Evolutionary conservation across 2,329 filamentous ascomycete species (phyloP), one percentile per base, ranked within the genome.

Genomic region (Hypoxylon sp.): DNA sequence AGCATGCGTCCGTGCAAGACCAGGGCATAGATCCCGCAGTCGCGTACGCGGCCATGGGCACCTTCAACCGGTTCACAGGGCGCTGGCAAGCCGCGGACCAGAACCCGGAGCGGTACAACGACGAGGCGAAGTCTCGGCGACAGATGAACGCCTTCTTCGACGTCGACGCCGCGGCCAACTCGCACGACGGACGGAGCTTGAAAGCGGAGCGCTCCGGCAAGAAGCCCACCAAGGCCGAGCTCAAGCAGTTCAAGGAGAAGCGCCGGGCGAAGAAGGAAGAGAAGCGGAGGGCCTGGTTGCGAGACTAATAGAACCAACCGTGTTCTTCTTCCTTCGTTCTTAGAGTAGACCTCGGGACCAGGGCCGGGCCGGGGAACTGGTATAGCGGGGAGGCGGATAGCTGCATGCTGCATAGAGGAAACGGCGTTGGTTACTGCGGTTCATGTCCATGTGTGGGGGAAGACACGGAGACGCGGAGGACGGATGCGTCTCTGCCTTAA

Each of bases 61-160:
- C 88, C n/a, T 98, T 98, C 85, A 98, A 98, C 78, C 90, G 93
- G 62, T 95, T 94, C 81, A 97, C 93, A 0, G 94, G 94, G 48
- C 87, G 90, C 71, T 97, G 93, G 82, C 94, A 98, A 81, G 82
- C 85, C 17, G 83, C 83, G 2, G 86, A 88, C 10, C 83, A 90
- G 69, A 90, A 87, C 2, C 89, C 93, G 1, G 93, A 96, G 58
- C 88, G 90, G 56, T 91, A 94, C 82, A 91, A 89, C 73, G 94
- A 97, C 75, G 93, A 97, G 77, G 92, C 93, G 76, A 98, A 97
- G 84, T 91, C 91, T 66, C 86, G 85, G 56, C 86, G 96, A 48
- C 96, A 98, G 82, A 92, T 98, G 91, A 92, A 93, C 76, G 93
- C 94, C 43, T 98, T 91, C 81, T 99, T 98, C 79, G 95, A 99